Evolutionary conservation across 331 rosid species (phyloP).

Genomic region (Ulmus americana): DNA sequence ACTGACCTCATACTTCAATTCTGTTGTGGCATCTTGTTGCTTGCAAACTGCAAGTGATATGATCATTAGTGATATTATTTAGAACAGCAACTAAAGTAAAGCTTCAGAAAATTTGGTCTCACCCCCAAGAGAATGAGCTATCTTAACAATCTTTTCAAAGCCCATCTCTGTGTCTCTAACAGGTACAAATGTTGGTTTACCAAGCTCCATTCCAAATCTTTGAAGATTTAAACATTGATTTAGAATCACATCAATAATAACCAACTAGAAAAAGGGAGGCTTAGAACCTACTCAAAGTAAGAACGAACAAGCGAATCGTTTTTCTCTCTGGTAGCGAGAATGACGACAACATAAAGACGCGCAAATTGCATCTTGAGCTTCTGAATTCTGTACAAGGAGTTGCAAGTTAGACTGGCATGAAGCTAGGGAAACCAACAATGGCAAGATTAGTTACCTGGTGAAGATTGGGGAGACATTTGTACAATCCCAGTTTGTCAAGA

Average conservation of each 20-base stretch:
- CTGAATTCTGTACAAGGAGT: slow-evolving; percentile 52
- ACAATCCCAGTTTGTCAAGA: slow-evolving; percentile 59
- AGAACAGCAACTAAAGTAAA: slow-evolving; percentile 11
- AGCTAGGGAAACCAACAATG: slow-evolving; percentile 9
- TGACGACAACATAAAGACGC: slow-evolving; percentile 51
- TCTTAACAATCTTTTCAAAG: slow-evolving; percentile 77
- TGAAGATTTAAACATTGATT: slow-evolving; percentile 9
- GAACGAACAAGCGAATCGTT: slow-evolving; percentile 48
- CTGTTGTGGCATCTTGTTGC: slow-evolving; percentile 54
- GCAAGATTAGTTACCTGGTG: slow-evolving; percentile 42
- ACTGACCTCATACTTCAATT: slow-evolving; percentile 72
- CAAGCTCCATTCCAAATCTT: slow-evolving; percentile 66
- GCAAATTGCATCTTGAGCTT: slow-evolving; percentile 59
- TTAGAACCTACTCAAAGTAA: slow-evolving; percentile 54
- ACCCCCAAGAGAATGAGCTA: slow-evolving; percentile 87
- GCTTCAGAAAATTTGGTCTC: slow-evolving; percentile 17
- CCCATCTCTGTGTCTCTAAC: slow-evolving; percentile 92
- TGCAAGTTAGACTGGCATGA: slow-evolving; percentile 2
- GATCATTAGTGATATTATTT: slow-evolving; percentile 8
- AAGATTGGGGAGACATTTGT: slow-evolving; percentile 39
- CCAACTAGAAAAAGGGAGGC: slow-evolving; percentile 7
- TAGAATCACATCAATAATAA: neutral
- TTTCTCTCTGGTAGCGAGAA: slow-evolving; percentile 54
- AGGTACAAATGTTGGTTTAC: slow-evolving; percentile 79
- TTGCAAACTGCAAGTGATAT: slow-evolving; percentile 55